Conservation (phyloP, 2,329 filamentous ascomycete genomes). For the Clonostachys solani region DNA sequence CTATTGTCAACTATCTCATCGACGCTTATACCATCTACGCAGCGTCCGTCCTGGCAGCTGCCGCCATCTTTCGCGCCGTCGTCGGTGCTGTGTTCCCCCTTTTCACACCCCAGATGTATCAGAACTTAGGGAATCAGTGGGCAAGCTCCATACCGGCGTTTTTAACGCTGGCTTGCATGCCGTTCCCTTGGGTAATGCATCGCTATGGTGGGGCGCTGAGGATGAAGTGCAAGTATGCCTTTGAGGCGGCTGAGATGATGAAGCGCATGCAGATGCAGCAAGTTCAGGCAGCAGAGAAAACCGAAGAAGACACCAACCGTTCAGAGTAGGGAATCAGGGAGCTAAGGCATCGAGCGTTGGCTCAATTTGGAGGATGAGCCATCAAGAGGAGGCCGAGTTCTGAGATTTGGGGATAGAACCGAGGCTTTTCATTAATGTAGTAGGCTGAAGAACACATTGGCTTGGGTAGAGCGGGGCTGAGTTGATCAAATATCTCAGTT, state of each 20-base stretch:
- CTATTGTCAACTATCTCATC: constrained; percentile 47
- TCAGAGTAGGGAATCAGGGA: too few species aligned
- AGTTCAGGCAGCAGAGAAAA: too few species aligned
- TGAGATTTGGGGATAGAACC: too few species aligned
- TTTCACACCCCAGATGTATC: constrained; percentile 53
- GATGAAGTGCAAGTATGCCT: constrained; percentile 49
- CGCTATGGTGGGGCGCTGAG: constrained; percentile 50
- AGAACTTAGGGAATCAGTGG: constrained; percentile 64
- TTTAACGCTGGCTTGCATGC: constrained; percentile 58
- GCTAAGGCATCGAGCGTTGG: too few species aligned
- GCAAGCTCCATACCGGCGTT: constrained; percentile 66
- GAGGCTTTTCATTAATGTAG: too few species aligned
- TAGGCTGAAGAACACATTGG: too few species aligned
- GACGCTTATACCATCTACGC: constrained; percentile 35
- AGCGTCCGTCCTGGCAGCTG: constrained; percentile 46
- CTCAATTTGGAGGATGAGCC: too few species aligned
- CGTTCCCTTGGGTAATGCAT: constrained; percentile 57
- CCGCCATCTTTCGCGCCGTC: constrained; percentile 44
- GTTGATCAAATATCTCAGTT: too few species aligned
- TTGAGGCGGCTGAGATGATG: constrained; percentile 17
- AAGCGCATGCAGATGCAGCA: too few species aligned
- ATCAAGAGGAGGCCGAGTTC: too few species aligned
- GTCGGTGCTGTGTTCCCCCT: constrained; percentile 10
- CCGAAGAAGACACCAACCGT: too few species aligned
- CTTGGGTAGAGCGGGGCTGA: too few species aligned